Conservation (phyloP, 78 protist species). For the Corallochytrium limacisporum region DNA sequence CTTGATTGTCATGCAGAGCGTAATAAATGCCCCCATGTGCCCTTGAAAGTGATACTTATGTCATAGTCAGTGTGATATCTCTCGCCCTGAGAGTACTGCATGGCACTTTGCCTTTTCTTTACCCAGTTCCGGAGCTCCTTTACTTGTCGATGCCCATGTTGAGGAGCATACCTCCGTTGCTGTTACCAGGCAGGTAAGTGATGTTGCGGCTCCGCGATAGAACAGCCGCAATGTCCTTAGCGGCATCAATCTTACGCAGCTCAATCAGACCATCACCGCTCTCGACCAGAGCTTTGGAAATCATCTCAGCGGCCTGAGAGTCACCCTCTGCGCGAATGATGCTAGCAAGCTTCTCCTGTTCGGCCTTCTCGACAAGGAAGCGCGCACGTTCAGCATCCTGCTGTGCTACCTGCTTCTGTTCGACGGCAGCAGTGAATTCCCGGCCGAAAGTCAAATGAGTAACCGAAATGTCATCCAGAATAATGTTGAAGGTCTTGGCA, state of each 20-base stretch:
- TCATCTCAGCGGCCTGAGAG: slow-evolving; percentile 28
- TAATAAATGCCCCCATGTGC: too few relatives aligned
- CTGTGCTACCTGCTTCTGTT: slow-evolving; percentile 70
- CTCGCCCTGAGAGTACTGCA: too few relatives aligned
- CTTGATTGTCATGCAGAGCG: too few relatives aligned
- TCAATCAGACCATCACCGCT: slow-evolving; percentile 35
- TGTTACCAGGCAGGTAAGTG: slow-evolving; percentile 34
- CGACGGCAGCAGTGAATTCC: slow-evolving; percentile 64
- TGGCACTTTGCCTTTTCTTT: too few relatives aligned
- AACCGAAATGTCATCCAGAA: slow-evolving; percentile 55
- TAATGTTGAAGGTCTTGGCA: slow-evolving; percentile 37
- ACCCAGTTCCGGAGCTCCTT: too few relatives aligned
- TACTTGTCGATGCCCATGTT: background rate
- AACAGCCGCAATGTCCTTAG: slow-evolving; percentile 54
- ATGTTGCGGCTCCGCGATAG: slow-evolving; percentile 42
- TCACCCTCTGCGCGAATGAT: slow-evolving; percentile 73
- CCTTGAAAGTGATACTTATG: too few relatives aligned
- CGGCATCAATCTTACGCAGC: slow-evolving; percentile 35
- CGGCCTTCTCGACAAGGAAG: slow-evolving; percentile 50
- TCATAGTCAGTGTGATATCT: too few relatives aligned
- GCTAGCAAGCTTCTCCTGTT: slow-evolving; percentile 57
- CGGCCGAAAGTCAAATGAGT: slow-evolving; percentile 47
- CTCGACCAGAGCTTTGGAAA: slow-evolving; percentile 15
- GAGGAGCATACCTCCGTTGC: slow-evolving; percentile 42
- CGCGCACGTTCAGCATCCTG: slow-evolving; percentile 61